Percentiles rank a stretch among this genome's conserved stretches.
Conservation (phyloP, 1,284 basidiomycete genomes). For the Ganoderma leucocontextum region DNA sequence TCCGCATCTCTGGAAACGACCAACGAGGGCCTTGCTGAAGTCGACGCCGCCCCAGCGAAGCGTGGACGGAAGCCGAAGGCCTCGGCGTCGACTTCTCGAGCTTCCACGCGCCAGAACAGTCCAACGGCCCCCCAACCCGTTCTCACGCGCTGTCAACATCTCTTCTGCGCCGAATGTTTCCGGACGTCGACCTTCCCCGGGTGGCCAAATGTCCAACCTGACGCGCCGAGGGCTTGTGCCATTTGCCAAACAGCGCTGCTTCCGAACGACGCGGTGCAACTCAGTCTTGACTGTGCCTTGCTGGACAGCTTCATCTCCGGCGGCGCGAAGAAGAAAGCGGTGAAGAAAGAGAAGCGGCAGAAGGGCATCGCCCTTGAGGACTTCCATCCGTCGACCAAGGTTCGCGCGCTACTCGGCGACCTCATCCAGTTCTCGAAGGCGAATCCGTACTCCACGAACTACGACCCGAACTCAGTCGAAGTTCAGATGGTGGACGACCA, state of each 20-base stretch:
- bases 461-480: slow-evolving; percentile 75
- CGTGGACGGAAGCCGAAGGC: slow-evolving; percentile 70
- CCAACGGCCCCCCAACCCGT: slow-evolving; percentile 67
- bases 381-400: slow-evolving; percentile 86
- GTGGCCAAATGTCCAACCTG: slow-evolving; percentile 77
- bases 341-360: slow-evolving; percentile 75
- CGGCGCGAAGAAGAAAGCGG: slow-evolving; percentile 65
- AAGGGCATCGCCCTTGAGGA: slow-evolving; percentile 65
- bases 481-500: slow-evolving; percentile 78
- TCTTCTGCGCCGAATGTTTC: slow-evolving; percentile 90
- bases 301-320: slow-evolving; percentile 42
- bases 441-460: slow-evolving; percentile 88
- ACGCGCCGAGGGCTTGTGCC: slow-evolving; percentile 71
- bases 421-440: slow-evolving; percentile 77
- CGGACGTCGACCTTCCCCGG: slow-evolving; percentile 75
- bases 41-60: slow-evolving; percentile 61
- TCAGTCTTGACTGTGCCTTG: slow-evolving; percentile 61
- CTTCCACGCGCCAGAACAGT: slow-evolving; percentile 73
- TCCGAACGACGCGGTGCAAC: slow-evolving; percentile 78
- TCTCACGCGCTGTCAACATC: slow-evolving; percentile 92
- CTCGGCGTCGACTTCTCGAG: slow-evolving; percentile 55
- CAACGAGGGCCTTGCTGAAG: slow-evolving; percentile 57
- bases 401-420: slow-evolving; percentile 80
- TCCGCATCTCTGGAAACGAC: slow-evolving; percentile 57
- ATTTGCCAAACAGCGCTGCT: slow-evolving; percentile 75